Evolutionary conservation across 805 yeast genomes (phyloP).

Genomic region (Yamadazyma laniorum): DNA sequence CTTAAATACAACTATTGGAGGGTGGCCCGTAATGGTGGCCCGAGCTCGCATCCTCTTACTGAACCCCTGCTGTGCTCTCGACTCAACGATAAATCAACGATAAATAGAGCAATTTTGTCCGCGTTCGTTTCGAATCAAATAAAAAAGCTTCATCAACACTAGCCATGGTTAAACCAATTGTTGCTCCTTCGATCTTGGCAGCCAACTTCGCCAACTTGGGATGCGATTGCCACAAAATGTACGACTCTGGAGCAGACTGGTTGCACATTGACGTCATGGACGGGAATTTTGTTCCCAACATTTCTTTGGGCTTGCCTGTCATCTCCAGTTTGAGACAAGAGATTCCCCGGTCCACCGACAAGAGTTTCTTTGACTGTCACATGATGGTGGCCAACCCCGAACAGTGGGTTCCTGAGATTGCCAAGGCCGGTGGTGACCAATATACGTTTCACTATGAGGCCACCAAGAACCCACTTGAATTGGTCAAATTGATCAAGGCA

Average conservation of each 20-base stretch:
- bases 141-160: background rate
- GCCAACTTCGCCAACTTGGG: slow-evolving; percentile 90
- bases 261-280: slow-evolving; percentile 98
- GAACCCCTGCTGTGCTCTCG: no score
- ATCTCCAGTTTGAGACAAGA: slow-evolving; percentile 73
- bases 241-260: slow-evolving; percentile 89
- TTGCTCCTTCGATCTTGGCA: slow-evolving; percentile 94
- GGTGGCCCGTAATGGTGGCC: no score
- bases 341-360: slow-evolving; percentile 61
- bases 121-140: background rate
- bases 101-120: no score
- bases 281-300: slow-evolving; percentile 97
- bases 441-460: slow-evolving; percentile 96
- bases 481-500: slow-evolving; percentile 71
- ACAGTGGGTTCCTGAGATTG: slow-evolving; percentile 90
- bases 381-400: slow-evolving; percentile 97
- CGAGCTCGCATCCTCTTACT: no score
- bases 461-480: slow-evolving; percentile 69
- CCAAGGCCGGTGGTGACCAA: slow-evolving; percentile 91
- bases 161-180: slow-evolving; percentile 70
- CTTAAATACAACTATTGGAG: no score
- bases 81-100: no score
- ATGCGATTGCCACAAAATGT: slow-evolving; percentile 78
- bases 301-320: slow-evolving; percentile 90
- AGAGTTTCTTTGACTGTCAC: slow-evolving; percentile 83